Conservation (phyloP, 2,329 filamentous ascomycete genomes). For the Fusarium chuoi region DNA sequence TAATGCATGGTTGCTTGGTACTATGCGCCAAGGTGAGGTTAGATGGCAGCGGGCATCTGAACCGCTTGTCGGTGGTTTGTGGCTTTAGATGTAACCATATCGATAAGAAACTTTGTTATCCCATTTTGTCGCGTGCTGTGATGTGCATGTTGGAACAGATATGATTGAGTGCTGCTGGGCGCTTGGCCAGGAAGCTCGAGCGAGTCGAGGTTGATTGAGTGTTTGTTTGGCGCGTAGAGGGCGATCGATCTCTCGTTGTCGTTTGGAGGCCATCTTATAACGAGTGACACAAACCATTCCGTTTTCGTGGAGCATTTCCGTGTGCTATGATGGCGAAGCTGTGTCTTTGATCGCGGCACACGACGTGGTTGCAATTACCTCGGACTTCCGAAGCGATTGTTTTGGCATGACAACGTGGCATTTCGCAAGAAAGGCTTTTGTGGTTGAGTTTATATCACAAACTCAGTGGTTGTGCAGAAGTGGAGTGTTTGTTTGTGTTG, state of each 20-base stretch:
- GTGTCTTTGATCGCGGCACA: neutral
- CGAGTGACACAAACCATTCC: neutral
- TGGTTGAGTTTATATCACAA: neutral
- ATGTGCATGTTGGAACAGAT: neutral
- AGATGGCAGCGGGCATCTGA: constrained; percentile 21
- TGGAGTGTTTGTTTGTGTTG: neutral
- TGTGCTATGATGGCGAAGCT: neutral
- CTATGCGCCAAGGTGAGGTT: neutral
- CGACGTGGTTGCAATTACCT: neutral
- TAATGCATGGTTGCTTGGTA: constrained; percentile 10
- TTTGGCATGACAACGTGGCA: neutral
- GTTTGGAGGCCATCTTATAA: neutral
- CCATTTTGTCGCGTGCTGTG: neutral
- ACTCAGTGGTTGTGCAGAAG: neutral
- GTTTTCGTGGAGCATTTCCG: neutral
- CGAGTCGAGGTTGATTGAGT: neutral
- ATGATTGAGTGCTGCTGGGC: neutral
- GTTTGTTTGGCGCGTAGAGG: neutral
- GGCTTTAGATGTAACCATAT: constrained; percentile 16
- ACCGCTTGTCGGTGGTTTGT: constrained; percentile 1
- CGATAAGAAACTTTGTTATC: constrained; percentile 7
- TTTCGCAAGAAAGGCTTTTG: neutral
- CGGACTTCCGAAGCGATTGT: neutral
- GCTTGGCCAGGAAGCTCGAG: neutral
- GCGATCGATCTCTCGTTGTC: neutral